Evolutionary conservation across 345 rosid species (phyloP).

Genomic region (Eucalyptus viminalis): DNA sequence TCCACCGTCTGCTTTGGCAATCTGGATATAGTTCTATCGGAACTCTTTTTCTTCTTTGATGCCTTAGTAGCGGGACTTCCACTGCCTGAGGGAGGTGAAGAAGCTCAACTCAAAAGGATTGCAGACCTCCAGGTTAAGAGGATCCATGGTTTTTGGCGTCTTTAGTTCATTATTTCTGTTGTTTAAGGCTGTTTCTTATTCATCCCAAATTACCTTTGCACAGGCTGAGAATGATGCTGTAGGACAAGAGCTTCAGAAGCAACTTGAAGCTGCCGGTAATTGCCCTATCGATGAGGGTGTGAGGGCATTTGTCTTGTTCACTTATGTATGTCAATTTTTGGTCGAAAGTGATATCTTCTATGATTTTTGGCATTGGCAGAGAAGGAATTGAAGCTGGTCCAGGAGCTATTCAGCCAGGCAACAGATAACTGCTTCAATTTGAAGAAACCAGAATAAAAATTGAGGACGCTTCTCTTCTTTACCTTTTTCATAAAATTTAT

Average conservation of each 20-base stretch:
- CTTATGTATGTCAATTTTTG: background rate
- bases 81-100: constrained; percentile 80
- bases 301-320: background rate
- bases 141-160: background rate
- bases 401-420: constrained; percentile 69
- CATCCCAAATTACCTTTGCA: background rate
- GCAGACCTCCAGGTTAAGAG: constrained; percentile 54
- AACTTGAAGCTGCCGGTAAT: constrained; percentile 89
- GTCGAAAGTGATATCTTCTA: background rate
- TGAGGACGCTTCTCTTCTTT: background rate
- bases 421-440: constrained; percentile 80
- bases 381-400: constrained; percentile 75
- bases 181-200: background rate
- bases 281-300: background rate
- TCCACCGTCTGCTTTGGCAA: background rate
- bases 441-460: constrained; percentile 58
- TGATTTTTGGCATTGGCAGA: constrained; percentile 28
- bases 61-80: constrained; percentile 91
- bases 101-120: constrained; percentile 78
- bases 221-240: constrained; percentile 74
- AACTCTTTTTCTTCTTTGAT: constrained; percentile 42
- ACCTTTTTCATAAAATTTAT: background rate
- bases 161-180: background rate
- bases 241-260: constrained; percentile 86
- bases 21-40: background rate